phyloP scores from a whole-genome alignment of 257 asterid species.

The Primulina tabacum region DNA sequence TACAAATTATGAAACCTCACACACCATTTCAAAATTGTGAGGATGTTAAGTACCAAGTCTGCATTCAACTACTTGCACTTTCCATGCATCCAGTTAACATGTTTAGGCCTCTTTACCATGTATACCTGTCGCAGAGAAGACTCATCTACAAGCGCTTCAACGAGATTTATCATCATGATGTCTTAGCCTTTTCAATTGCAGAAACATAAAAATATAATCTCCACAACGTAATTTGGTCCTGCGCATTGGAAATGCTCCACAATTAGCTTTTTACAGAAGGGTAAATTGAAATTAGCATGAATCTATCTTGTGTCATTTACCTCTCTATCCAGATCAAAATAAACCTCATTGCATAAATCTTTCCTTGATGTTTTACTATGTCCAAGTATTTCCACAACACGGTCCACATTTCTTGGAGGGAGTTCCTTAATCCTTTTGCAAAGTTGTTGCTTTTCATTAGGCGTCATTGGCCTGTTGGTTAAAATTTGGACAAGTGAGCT shows the following conservation, averaged over 20 bases:
- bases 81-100: too few relatives aligned
- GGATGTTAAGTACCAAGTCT: too few relatives aligned
- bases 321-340: slow-evolving; percentile 54
- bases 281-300: not conserved
- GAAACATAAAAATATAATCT: slow-evolving; percentile 55
- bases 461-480: slow-evolving; percentile 58
- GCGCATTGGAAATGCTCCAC: slow-evolving; percentile 14
- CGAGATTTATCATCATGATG: slow-evolving; percentile 10
- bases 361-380: slow-evolving; percentile 25
- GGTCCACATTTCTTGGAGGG: slow-evolving; percentile 54
- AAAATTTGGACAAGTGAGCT: slow-evolving; percentile 12
- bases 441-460: slow-evolving; percentile 55
- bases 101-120: too few relatives aligned
- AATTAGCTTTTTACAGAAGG: not conserved
- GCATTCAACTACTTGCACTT: too few relatives aligned
- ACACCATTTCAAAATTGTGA: too few relatives aligned
- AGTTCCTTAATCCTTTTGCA: slow-evolving; percentile 44
- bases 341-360: slow-evolving; percentile 34
- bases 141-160: too few relatives aligned
- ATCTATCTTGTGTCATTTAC: slow-evolving; percentile 30
- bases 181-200: slow-evolving; percentile 35
- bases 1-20: too few relatives aligned
- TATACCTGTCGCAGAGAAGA: too few relatives aligned
- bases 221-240: slow-evolving; percentile 70
- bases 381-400: slow-evolving; percentile 52